A percentile compares a stretch with the other conserved stretches of the same genome.
Conservation (phyloP, 345 rosid genomes). For the Eucalyptus tenuipes region DNA sequence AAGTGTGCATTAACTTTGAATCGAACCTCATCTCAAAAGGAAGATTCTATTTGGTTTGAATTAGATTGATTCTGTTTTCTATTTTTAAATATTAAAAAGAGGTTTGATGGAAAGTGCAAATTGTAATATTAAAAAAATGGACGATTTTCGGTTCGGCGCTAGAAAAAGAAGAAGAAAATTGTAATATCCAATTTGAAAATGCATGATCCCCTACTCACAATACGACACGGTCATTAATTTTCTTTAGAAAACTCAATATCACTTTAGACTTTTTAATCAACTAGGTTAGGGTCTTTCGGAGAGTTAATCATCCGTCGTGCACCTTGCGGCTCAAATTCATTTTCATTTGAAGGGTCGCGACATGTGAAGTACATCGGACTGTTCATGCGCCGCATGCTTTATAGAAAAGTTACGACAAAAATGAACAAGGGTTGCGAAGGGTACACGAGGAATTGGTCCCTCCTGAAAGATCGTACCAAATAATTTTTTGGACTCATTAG, state of each 20-base stretch:
- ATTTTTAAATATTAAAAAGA: too few species aligned
- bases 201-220: too few species aligned
- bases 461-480: background rate
- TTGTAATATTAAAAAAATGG: too few species aligned
- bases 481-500: too few species aligned
- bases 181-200: too few species aligned
- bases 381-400: background rate
- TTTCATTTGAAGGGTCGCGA: background rate
- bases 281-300: background rate
- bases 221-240: background rate
- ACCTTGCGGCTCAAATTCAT: background rate
- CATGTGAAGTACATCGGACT: background rate
- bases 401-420: background rate
- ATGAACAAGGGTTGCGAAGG: background rate
- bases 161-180: too few species aligned
- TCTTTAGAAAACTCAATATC: too few species aligned
- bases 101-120: too few species aligned
- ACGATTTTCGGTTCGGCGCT: too few species aligned
- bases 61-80: too few species aligned
- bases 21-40: accelerated
- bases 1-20: too few species aligned
- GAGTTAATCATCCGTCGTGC: background rate
- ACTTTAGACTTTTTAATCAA: background rate
- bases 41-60: accelerated
- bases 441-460: background rate